These are phyloP conservation scores for Penicillium bovifimosum DNA, from an alignment of 495 filamentous ascomycete genomes.

Conservation along the genomic window DNA sequence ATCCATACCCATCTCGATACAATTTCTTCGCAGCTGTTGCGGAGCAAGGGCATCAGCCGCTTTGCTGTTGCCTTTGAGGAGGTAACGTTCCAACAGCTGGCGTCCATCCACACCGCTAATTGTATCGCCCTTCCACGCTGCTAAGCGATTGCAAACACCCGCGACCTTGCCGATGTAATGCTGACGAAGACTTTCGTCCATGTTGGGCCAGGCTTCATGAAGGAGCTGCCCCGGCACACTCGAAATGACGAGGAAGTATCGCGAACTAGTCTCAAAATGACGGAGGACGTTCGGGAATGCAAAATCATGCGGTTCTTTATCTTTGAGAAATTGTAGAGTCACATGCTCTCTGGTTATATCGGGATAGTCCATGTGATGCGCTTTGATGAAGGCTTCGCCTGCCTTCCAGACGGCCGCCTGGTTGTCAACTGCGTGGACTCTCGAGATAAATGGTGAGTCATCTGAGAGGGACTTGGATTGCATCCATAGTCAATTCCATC, in stretches of 20 bases:
- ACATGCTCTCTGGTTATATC: conserved; percentile 6
- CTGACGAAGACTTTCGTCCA: conserved; percentile 7
- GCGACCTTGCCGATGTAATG: conserved; percentile 9
- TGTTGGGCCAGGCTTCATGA: conserved; percentile 8
- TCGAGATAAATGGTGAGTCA: conserved; percentile 3
- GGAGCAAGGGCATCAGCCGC: conserved; percentile 1
- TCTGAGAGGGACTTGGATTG: conserved; percentile 9
- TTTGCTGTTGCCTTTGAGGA: conserved; percentile 3
- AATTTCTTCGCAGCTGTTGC: conserved; percentile 6
- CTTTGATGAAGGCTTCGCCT: conserved; percentile 9
- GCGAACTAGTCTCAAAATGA: conserved; percentile 3
- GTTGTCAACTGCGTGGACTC: conserved; percentile 11
- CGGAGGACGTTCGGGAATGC: not conserved
- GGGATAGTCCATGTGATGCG: conserved; percentile 3
- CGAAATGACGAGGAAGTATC: conserved; percentile 6
- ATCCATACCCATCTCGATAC: conserved; percentile 23
- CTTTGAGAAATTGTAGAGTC: conserved; percentile 10
- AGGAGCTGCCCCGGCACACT: conserved; percentile 9
- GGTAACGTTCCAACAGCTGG: conserved; percentile 5
- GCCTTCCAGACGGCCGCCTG: conserved; percentile 13
- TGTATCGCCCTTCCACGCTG: not conserved
- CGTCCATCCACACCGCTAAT: conserved; percentile 9
- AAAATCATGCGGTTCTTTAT: conserved; percentile 1
- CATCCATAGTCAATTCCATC: too few species aligned
- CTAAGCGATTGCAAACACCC: conserved; percentile 5